A percentile compares a stretch with the other conserved stretches of the same genome.
phyloP scores from a whole-genome alignment of 805 yeast species.

The Starmerella potacharoeniae region DNA sequence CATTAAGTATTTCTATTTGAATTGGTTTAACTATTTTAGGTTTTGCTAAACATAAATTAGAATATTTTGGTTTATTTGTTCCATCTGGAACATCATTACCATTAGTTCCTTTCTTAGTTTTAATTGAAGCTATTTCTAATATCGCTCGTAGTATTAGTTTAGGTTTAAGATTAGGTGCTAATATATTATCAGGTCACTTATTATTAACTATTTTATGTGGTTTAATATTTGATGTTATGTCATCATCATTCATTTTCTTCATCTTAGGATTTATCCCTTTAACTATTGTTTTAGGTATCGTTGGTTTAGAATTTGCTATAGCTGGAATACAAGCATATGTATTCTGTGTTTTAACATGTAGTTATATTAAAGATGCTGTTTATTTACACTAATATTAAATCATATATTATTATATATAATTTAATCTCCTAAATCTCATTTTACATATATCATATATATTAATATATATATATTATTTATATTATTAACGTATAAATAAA shows the following conservation, averaged over 20 bases:
- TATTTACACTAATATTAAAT: neutral
- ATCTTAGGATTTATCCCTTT: neutral
- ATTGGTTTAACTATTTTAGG: constrained; percentile 1
- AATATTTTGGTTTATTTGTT: constrained; percentile 7
- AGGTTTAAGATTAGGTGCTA: neutral
- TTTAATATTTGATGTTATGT: neutral
- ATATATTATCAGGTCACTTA: neutral
- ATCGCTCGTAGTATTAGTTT: constrained; percentile 7
- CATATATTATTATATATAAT: neutral
- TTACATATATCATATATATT: too few species aligned
- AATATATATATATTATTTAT: too few species aligned
- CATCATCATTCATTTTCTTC: neutral
- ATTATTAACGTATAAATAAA: too few species aligned
- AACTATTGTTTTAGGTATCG: neutral
- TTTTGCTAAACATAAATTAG: constrained; percentile 3
- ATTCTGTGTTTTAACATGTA: neutral
- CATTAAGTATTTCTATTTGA: neutral
- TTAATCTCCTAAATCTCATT: neutral
- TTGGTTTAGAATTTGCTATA: neutral
- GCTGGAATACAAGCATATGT: neutral
- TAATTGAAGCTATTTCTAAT: constrained; percentile 10
- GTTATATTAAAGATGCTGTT: neutral
- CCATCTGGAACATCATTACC: constrained; percentile 6
- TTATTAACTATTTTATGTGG: neutral
- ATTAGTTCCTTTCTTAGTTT: constrained; percentile 8